A percentile compares a stretch with the other conserved stretches of the same genome.
Evolutionary conservation across 805 yeast genomes (phyloP).

Genomic region (Ogataea ramenticola): DNA sequence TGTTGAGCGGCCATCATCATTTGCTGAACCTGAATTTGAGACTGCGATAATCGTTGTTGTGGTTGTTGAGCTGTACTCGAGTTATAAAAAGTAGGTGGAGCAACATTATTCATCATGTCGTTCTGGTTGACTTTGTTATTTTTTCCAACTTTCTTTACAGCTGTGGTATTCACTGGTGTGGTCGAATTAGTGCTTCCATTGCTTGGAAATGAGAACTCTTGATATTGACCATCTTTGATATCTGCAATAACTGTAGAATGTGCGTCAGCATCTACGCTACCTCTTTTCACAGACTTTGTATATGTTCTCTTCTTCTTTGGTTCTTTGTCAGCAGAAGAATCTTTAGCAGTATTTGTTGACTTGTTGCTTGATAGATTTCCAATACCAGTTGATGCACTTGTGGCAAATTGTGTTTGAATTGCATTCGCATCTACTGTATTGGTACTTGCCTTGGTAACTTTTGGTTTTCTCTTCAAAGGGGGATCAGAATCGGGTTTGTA

Average conservation of each 20-base stretch:
- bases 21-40: conserved; percentile 4
- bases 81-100: not conserved
- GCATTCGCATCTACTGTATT: too few species aligned
- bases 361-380: not conserved
- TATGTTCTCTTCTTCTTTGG: not conserved
- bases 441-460: conserved; percentile 9
- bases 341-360: not conserved
- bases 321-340: conserved; percentile 1
- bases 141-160: not conserved
- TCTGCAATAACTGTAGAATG: conserved; percentile 6
- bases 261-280: not conserved
- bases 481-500: conserved; percentile 43
- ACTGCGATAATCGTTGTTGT: conserved; percentile 4
- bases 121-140: not conserved
- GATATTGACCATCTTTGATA: too few species aligned
- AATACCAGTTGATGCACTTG: conserved; percentile 6
- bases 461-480: conserved; percentile 35
- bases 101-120: not conserved
- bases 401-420: not conserved
- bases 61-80: not conserved
- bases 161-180: too few species aligned
- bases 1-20: conserved; percentile 2
- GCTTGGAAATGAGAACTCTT: not conserved
- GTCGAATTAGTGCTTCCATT: not conserved
- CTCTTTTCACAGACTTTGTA: not conserved